phyloP scores from a whole-genome alignment of 2,329 filamentous ascomycete species.

The Penicillium sp. region DNA sequence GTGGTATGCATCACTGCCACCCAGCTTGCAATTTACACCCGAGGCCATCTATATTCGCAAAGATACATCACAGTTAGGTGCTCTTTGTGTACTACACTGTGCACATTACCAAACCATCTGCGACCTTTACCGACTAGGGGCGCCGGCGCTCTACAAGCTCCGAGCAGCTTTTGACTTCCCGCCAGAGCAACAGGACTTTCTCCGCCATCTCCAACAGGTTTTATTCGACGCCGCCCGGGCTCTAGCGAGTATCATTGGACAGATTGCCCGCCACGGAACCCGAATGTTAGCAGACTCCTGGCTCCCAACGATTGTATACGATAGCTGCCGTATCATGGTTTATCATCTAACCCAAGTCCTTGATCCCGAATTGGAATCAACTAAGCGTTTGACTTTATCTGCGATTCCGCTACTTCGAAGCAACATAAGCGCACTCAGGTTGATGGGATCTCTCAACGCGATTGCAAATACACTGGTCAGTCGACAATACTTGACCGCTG shows the following conservation, averaged over 20 bases:
- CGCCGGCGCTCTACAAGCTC: constrained; percentile 24
- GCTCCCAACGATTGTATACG: constrained; percentile 51
- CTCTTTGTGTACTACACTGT: constrained; percentile 22
- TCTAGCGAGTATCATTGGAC: constrained; percentile 27
- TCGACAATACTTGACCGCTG: not conserved
- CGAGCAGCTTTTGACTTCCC: constrained; percentile 26
- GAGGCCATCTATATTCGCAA: constrained; percentile 24
- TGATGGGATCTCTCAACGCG: constrained; percentile 23
- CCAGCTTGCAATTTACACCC: constrained; percentile 22
- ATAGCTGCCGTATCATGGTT: constrained; percentile 52
- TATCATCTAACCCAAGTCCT: constrained; percentile 52
- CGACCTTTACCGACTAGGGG: constrained; percentile 23
- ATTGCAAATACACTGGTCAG: constrained; percentile 25
- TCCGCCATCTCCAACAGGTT: constrained; percentile 21
- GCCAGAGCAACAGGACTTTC: constrained; percentile 20
- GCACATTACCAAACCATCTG: constrained; percentile 25
- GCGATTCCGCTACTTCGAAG: constrained; percentile 18
- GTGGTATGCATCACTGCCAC: constrained; percentile 24
- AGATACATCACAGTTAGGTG: constrained; percentile 23
- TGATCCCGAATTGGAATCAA: constrained; percentile 20
- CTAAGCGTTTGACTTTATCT: constrained; percentile 21
- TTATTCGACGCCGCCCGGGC: constrained; percentile 28
- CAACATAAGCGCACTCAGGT: constrained; percentile 21
- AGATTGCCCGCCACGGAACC: constrained; percentile 47
- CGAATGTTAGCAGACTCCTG: constrained; percentile 48